These are phyloP conservation scores for Climacium dendroides DNA, from an alignment of 225 moss, liverwort and hornwort genomes.

Conservation along the genomic window DNA sequence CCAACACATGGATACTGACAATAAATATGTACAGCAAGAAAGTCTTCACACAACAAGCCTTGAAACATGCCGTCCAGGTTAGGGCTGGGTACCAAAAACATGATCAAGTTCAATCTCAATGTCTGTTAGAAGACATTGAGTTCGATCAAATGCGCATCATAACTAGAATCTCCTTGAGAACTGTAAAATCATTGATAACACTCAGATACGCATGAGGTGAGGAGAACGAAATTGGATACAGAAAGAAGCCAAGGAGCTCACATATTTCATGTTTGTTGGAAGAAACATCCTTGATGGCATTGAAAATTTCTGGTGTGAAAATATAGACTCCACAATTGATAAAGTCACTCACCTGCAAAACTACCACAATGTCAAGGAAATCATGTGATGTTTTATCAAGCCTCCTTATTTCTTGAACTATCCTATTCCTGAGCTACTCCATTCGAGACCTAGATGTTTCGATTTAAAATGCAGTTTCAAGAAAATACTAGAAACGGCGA, in stretches of 20 bases:
- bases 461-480: neutral
- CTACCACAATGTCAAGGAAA: constrained; percentile 20
- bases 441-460: neutral
- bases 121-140: neutral
- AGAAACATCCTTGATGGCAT: constrained; percentile 64
- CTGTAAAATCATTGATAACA: neutral
- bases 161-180: neutral
- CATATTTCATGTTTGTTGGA: constrained; percentile 61
- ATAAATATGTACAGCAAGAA: neutral
- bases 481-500: neutral
- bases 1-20: neutral
- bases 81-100: neutral
- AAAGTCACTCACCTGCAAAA: constrained; percentile 79
- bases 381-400: neutral
- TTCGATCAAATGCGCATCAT: neutral
- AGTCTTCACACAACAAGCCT: neutral
- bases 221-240: neutral
- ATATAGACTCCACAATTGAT: constrained; percentile 99
- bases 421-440: neutral
- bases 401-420: neutral
- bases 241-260: constrained; percentile 24
- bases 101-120: neutral
- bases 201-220: neutral
- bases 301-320: constrained; percentile 88
- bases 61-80: neutral